These are phyloP conservation scores for Ophioceras dolichostomum DNA, from an alignment of 2,329 filamentous ascomycete species.

Conservation along the genomic window DNA sequence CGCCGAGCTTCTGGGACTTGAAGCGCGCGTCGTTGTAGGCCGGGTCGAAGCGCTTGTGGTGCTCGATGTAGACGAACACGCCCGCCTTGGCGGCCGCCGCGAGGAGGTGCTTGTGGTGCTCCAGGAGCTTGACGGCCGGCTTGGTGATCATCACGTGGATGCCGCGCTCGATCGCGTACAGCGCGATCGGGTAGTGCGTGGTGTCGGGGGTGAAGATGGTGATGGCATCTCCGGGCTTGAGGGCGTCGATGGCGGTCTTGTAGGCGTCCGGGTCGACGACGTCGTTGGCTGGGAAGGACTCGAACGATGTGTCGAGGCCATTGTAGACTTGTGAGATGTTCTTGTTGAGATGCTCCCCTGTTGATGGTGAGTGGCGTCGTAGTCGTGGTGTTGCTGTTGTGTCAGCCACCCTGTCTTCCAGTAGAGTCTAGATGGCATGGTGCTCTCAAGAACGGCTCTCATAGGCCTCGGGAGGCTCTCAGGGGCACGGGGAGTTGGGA, in stretches of 20 bases:
- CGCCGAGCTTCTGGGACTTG: constrained; percentile 64
- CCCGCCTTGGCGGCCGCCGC: constrained; percentile 58
- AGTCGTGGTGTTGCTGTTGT: no score
- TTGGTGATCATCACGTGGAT: constrained; percentile 93
- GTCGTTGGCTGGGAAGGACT: constrained; percentile 69
- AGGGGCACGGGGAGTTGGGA: not conserved
- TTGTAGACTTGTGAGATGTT: constrained; percentile 89
- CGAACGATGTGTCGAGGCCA: constrained; percentile 73
- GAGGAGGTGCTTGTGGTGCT: constrained; percentile 67
- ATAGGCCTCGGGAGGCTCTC: no score
- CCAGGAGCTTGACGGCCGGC: constrained; percentile 75
- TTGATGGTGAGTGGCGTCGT: constrained; percentile 5
- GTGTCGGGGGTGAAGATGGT: constrained; percentile 94
- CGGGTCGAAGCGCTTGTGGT: constrained; percentile 93
- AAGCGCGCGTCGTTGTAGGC: constrained; percentile 81
- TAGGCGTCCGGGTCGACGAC: constrained; percentile 67
- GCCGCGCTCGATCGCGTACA: constrained; percentile 79
- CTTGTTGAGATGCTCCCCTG: constrained; percentile 70
- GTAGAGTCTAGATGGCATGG: no score
- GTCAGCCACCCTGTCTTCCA: no score
- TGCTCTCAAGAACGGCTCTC: no score
- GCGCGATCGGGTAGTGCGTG: constrained; percentile 82
- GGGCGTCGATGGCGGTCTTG: constrained; percentile 75
- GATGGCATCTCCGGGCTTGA: constrained; percentile 74
- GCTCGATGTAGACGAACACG: constrained; percentile 88